A percentile compares a stretch with the other conserved stretches of the same genome.
These are phyloP conservation scores for Juglanconis juglandina DNA, from an alignment of 2,329 filamentous ascomycete genomes.

Conservation along the genomic window DNA sequence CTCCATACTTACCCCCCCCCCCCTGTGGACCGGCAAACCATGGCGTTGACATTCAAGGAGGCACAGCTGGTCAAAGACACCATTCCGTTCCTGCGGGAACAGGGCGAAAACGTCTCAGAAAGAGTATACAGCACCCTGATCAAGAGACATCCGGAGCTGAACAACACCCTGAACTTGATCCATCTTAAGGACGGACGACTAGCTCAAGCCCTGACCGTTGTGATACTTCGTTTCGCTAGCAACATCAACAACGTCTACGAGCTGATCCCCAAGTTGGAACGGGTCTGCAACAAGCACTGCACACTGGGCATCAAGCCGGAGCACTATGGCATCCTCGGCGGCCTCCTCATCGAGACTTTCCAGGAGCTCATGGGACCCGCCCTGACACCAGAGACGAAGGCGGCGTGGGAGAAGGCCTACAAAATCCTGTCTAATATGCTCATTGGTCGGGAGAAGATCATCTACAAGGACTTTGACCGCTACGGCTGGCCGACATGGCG, in stretches of 20 bases:
- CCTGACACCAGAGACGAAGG: constrained; percentile 58
- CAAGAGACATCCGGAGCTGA: constrained; percentile 56
- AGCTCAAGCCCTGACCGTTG: constrained; percentile 51
- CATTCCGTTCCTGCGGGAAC: constrained; percentile 60
- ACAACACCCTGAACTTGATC: constrained; percentile 64
- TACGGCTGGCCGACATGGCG: constrained; percentile 61
- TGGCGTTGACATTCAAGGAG: constrained; percentile 44
- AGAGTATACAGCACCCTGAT: constrained; percentile 67
- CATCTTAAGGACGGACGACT: constrained; percentile 58
- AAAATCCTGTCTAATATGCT: constrained; percentile 66
- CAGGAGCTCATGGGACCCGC: constrained; percentile 58
- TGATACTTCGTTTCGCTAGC: constrained; percentile 64
- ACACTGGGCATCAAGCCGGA: constrained; percentile 61
- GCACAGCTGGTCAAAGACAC: constrained; percentile 63
- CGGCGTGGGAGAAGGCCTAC: constrained; percentile 67
- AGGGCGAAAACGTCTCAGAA: constrained; percentile 63
- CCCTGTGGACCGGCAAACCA: background rate
- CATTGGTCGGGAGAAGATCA: constrained; percentile 56
- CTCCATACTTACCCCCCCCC: background rate
- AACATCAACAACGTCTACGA: constrained; percentile 59
- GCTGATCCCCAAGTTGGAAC: constrained; percentile 44
- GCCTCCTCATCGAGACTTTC: constrained; percentile 62
- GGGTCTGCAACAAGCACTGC: constrained; percentile 64
- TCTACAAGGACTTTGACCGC: constrained; percentile 52
- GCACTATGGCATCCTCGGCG: constrained; percentile 64